Base-by-base conservation (phyloP, 73 alveolate species). In the Paramecium primaurelia region DNA sequence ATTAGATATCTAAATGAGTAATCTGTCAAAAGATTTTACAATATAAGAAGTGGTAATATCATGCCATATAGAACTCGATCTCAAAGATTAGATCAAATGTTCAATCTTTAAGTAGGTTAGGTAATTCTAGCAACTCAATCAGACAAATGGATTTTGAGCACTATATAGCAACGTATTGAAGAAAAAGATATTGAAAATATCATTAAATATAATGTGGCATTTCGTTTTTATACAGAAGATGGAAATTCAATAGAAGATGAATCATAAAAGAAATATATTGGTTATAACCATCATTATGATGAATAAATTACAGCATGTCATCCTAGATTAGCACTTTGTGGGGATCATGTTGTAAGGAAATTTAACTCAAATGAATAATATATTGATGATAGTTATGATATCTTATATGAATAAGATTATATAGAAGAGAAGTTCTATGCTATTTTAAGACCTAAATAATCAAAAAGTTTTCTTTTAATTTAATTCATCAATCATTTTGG, bases 41-140 rank as follows among this genome's bases (percentile, higher is more conserved):
- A 73, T 73, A 73, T 37, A 3, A 73, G 87, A 73, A 73, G 87
- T 73, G 87, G 87, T 22, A 9, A 40, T 34, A 4, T 80, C 25
- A 80, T 42, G 75, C 91, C 91, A 20, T 80, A 7, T 80, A 80
- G 34, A 25, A 45, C 91, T 40, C 49, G 91, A n/a, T 45, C 77
- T 26, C 30, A 45, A 36, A 64, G 9, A 32, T 45, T 32, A 26
- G 91, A 80, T 80, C n/a, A 47, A 45, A 32, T 80, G 73, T 28
- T 26, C 49, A 25, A 47, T 12, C 58, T 80, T 4, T 8, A 80
- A 49, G 47, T 40, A 18, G 91, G 75, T 6, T 40, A 80, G 22
- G 4, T 45, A 8, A 42, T 80, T 8, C 3, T 80, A 47, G 91
- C 91, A 80, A 49, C 91, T 14, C 38, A 45, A 45, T 42, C 91